Base-by-base conservation (phyloP, 495 filamentous ascomycete species). In the Annulohypoxylon stygium region DNA sequence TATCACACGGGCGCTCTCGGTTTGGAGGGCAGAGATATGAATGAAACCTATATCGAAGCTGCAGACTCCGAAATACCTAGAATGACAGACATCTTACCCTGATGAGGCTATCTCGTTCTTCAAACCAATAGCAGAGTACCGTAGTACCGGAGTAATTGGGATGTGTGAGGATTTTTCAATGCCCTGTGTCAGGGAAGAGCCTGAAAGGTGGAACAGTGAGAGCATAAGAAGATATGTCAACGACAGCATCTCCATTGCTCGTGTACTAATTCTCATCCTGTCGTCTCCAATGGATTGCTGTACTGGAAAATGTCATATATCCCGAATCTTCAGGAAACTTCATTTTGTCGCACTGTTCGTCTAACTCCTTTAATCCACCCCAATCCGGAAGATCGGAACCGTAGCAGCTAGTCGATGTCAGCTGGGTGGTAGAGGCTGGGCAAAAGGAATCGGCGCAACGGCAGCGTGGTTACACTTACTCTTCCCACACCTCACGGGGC, bases 271-370 rank as follows among this genome's bases (percentile, higher is more conserved):
- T 55, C 2, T 64, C 55, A 26, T 39, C 34, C 26, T 45, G 47
- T 20, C 69, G 61, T 57, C 66, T 65, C 80, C 78, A 82, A 43
- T 84, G 82, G 18, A 84, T 77, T 16, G 61, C 62, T 2, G 83
- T 84, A 53, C 78, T 79, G 2, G 77, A 80, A 39, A 85, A 86
- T 14, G 71, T 65, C 10, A 39, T 69, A 30, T 81, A 78, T 57
- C 71, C 74, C 4, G 70, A 63, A 14, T 83, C 67, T 36, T 85
- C 77, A 9, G 84, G 84, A 61, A 86, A 85, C 6, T 65, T 6
- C 23, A 61, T 76, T 39, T 75, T 81, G 26, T 78, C 67, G 48
- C 76, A 81, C 1, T 47, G 68, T 2, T 58, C 50, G 11, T 81
- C 74, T 58, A 86, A 70, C 4, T 75, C 65, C 41, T 73, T 68